Evolutionary conservation across 1,284 basidiomycete genomes (phyloP).

Genomic region (Leucocoprinus gongylophorus): DNA sequence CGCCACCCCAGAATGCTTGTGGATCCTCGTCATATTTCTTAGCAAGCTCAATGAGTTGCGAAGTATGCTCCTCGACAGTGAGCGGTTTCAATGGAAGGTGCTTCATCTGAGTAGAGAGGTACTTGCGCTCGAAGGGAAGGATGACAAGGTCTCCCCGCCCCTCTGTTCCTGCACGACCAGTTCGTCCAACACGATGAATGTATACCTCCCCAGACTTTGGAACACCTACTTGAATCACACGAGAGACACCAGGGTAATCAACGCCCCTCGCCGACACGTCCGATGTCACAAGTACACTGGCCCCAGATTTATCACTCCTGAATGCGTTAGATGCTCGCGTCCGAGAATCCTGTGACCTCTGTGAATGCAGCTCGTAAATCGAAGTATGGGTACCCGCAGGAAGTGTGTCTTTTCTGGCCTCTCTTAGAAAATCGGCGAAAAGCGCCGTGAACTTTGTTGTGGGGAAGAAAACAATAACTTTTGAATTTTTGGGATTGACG

Average conservation of each 20-base stretch:
- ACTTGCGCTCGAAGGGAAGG: slow-evolving; percentile 77
- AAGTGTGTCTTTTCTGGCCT: slow-evolving; percentile 36
- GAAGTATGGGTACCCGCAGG: slow-evolving; percentile 46
- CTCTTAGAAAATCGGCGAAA: slow-evolving; percentile 56
- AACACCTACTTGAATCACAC: slow-evolving; percentile 90
- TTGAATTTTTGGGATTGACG: slow-evolving; percentile 60
- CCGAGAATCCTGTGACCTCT: slow-evolving; percentile 61
- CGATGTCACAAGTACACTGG: slow-evolving; percentile 74
- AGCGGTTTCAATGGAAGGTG: slow-evolving; percentile 69
- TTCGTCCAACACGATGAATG: slow-evolving; percentile 88
- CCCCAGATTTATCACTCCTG: slow-evolving; percentile 53
- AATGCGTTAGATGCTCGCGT: slow-evolving; percentile 64
- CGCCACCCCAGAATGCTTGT: slow-evolving; percentile 17
- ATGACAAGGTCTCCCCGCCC: slow-evolving; percentile 88
- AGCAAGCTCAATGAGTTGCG: slow-evolving; percentile 47
- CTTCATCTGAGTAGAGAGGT: slow-evolving; percentile 58
- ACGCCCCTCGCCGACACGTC: slow-evolving; percentile 91
- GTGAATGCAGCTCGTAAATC: slow-evolving; percentile 86
- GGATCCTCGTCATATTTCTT: slow-evolving; percentile 46
- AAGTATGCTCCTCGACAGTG: slow-evolving; percentile 42
- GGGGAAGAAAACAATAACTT: slow-evolving; percentile 84
- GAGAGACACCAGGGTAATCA: slow-evolving; percentile 86
- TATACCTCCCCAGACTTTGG: slow-evolving; percentile 74
- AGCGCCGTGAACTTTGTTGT: slow-evolving; percentile 88
- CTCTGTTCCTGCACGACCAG: slow-evolving; percentile 68